Conservation (phyloP, 2,329 filamentous ascomycete species). For the Thielaviopsis euricoi region DNA sequence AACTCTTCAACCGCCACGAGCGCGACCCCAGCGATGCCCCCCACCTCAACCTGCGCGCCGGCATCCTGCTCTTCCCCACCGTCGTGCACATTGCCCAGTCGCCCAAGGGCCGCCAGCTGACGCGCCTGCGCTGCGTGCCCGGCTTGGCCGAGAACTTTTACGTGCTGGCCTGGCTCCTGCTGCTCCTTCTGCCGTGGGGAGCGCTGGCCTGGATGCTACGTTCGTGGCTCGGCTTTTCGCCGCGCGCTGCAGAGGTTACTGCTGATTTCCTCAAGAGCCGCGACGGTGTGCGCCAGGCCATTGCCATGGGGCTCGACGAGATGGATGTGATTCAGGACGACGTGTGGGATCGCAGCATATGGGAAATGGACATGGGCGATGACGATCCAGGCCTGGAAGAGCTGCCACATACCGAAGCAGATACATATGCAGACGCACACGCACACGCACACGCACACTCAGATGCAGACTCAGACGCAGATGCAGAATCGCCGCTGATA, state of each 20-base stretch:
- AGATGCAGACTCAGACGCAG: not conserved
- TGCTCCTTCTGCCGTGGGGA: constrained; percentile 25
- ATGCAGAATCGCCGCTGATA: not conserved
- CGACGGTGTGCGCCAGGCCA: constrained; percentile 41
- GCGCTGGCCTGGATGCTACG: constrained; percentile 28
- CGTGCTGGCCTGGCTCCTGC: constrained; percentile 23
- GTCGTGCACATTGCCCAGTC: constrained; percentile 54
- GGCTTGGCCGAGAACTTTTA: constrained; percentile 26
- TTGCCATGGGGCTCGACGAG: constrained; percentile 43
- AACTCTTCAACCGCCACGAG: constrained; percentile 44
- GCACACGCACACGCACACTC: not conserved
- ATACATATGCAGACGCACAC: not conserved
- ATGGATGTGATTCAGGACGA: constrained; percentile 42
- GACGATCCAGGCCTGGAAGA: not conserved
- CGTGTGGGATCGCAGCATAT: constrained; percentile 41
- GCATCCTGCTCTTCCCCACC: constrained; percentile 57
- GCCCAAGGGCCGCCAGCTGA: constrained; percentile 37
- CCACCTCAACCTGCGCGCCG: constrained; percentile 30
- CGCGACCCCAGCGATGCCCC: constrained; percentile 20
- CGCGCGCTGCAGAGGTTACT: constrained; percentile 32
- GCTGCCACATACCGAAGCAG: no score
- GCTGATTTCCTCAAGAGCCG: constrained; percentile 36
- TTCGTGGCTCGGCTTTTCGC: constrained; percentile 29
- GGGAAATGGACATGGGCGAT: constrained; percentile 22
- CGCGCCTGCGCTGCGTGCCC: constrained; percentile 19